Base-by-base conservation (phyloP, 306 rosid species). In the Acmispon strigosus region DNA sequence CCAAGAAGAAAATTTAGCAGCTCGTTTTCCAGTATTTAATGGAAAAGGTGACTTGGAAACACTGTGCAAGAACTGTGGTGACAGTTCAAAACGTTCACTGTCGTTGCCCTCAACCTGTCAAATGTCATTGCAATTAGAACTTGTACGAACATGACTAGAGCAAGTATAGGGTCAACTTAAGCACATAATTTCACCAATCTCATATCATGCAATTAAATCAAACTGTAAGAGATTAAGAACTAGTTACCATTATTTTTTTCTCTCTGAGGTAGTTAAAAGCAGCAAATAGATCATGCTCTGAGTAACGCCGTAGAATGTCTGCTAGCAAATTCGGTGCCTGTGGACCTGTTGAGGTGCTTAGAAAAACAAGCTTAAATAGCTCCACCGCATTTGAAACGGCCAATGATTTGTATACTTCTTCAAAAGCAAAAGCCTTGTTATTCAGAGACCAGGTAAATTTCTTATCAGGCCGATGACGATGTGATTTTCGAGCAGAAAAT, bases 261-360 rank as follows among this genome's bases (percentile, higher is more conserved):
- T 90, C 97, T 79, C 89, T 84, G 24, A 94, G 97, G 84, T 86
- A 89, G 89, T 86, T 91, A 77, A 94, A 94, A 78, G 97, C 98
- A 51, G 98, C 90, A 84, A 80, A 86, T 29, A 91, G 92, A 75
- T 94, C 97, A 89, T 84, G 96, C 81, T 90, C 96, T 48, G 97
- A 90, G 74, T 94, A 94, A 65, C 86, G 89, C 87, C 96, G 86
- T 59, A 90, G 82, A 82, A 89, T 80, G 69, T 88, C 86, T 37
- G 97, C 95, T 18, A 90, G 77, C 63, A 91, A 84, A 80, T 73
- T 89, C 39, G 97, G 86, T 37, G 89, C 89, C 43, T 72, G 85
- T 13, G 89, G 80, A 41, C 85, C 80, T 62, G 85, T 76, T 53
- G 96, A 86, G 81, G 88, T 87, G 81, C 95, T 89, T 70, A 91